Base-by-base conservation (phyloP, 2,329 filamentous ascomycete genomes). In the Arthroderma uncinatum region DNA sequence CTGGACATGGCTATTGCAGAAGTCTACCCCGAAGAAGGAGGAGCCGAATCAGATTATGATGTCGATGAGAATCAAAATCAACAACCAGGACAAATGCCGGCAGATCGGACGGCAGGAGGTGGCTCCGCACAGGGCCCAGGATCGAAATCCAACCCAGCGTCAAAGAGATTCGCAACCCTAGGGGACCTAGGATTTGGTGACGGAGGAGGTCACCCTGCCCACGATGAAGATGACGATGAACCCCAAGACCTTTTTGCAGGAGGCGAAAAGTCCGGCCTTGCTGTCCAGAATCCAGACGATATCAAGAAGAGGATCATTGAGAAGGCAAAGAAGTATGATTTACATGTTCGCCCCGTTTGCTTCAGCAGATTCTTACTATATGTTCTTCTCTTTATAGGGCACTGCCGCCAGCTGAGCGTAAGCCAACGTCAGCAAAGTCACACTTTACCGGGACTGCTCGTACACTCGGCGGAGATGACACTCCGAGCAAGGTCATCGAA, bases 231-330 rank as follows among this genome's bases (percentile, higher is more conserved):
- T 59, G 76, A 80, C 54, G 73, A 76, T 54, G 76, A 77, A 58
- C 72, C 73, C 23, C 76, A 76, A 54, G 81, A 85, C 66, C 74
- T 84, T 61, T 85, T 83, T 65, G 78, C 82, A 19, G 82, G 82
- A 50, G 82, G 82, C 48, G 82, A 84, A 68, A 85, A 85, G 71
- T 85, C 82, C 10, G 82, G 82, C n/a, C 71, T 85, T 25, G 82
- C 82, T 5, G 82, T 85, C 57, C 80, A 85, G 67, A 83, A 85
- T 64, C 82, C 82, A 1, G 78, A 79, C 65, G 76, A 80, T 58
- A 69, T 72, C 67, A 79, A 74, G 69, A 74, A 71, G 66, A 76
- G 75, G 64, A 78, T 78, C 55, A 66, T 78, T 21, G 74, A 78
- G 59, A 76, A 76, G 62, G 76, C 76, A 28, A 64, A 61, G 48